These are phyloP conservation scores for Isoetes taiwanensis DNA, from an alignment of 75 land plant species.

Conservation along the genomic window DNA sequence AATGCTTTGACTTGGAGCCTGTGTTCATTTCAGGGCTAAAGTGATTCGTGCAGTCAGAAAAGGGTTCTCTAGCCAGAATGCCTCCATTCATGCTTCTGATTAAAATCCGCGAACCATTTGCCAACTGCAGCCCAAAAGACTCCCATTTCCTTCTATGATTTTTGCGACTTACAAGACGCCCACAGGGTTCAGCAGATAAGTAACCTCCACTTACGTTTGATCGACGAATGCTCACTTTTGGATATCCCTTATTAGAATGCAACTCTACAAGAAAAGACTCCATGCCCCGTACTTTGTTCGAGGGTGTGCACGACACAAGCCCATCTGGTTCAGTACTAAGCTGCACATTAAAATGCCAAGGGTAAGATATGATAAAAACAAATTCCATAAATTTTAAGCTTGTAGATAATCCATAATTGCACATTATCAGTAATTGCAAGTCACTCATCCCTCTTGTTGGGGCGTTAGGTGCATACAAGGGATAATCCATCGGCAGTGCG, in stretches of 20 bases:
- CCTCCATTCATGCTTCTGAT: neutral
- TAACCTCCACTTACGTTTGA: neutral
- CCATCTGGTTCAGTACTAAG: conserved; percentile 2
- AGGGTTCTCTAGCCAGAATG: too few relatives aligned
- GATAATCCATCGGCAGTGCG: neutral
- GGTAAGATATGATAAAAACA: neutral
- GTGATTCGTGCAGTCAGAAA: too few relatives aligned
- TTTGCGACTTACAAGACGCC: neutral
- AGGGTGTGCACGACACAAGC: neutral
- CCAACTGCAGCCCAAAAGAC: neutral
- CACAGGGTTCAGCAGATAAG: too few relatives aligned
- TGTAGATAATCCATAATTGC: too few relatives aligned
- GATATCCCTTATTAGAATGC: neutral
- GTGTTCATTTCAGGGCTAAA: too few relatives aligned
- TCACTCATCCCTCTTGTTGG: too few relatives aligned
- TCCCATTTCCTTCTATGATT: neutral
- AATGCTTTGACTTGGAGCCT: neutral
- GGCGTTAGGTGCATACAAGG: neutral
- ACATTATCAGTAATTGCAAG: too few relatives aligned
- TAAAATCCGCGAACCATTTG: neutral
- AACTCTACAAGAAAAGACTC: neutral
- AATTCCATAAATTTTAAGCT: neutral
- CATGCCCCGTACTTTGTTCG: neutral
- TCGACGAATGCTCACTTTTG: too few relatives aligned
- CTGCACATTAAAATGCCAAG: neutral